Evolutionary conservation across 2,329 filamentous ascomycete species (phyloP), one percentile per base, ranked within the genome.

Genomic region (Penicillium sp.): DNA sequence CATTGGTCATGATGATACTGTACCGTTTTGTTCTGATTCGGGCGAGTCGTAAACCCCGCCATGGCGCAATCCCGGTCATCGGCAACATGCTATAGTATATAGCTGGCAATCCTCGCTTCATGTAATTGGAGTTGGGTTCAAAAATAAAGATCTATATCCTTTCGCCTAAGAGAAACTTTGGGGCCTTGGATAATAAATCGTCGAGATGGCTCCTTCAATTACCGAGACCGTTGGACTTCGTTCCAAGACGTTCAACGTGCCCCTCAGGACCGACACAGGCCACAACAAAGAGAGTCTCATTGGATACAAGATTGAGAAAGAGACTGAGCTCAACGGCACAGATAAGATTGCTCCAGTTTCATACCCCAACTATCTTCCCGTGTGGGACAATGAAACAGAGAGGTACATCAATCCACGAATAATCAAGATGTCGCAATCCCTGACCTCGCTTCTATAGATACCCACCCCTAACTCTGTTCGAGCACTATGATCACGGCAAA

Each of bases 401-500:
- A 70, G 67, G 71, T 73, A 62, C 35, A 25, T 15, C 15, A 37
- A 20, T 22, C 6, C 8, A 11, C 11, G 18, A 18, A 37, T 9
- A 12, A n/a, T n/a, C 1, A 37, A 18, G 6, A n/a, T n/a, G n/a
- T 37, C 7, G 3, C 33, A 9, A 37, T 18, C 9, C 11, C 37
- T 40, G 8, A 40, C 37, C 12, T 18, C n/a, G 18, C 2, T 9
- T 2, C 46, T 4, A 26, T 51, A 86, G 72, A 80, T 79, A 74
- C 65, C 80, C 84, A 53, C 86, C 89, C 6, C 79, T 90, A 7
- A 76, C 86, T 58, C 83, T 82, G 1, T 92, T 91, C 64, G 81
- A 88, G 68, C 88, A 91, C 69, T 82, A 84, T 59, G 89, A 93
- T 53, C 89, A 89, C 65, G 89, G 89, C 63, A 86, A 87, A 65